Percentiles rank a stretch among this genome's conserved stretches.
These are phyloP conservation scores for Trichosporon sp. DNA, from an alignment of 1,284 basidiomycete species.

Conservation along the genomic window DNA sequence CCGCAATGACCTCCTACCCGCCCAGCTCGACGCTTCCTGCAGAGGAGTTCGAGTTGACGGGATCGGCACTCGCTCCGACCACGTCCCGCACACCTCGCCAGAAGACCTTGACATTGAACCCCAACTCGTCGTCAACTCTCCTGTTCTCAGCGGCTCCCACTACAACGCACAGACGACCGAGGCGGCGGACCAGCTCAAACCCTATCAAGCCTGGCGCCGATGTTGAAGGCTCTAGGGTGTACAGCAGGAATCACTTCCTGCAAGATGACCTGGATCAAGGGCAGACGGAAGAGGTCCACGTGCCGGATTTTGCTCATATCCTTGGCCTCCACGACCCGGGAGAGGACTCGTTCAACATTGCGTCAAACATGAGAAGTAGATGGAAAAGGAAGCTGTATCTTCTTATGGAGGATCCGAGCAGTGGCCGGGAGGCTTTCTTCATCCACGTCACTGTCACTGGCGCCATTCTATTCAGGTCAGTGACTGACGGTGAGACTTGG, in stretches of 20 bases:
- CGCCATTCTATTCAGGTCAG: constrained; percentile 48
- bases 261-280: constrained; percentile 18
- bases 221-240: not conserved
- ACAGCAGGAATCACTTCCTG: constrained; percentile 13
- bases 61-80: not conserved
- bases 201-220: not conserved
- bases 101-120: not conserved
- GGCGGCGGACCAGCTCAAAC: constrained; percentile 7
- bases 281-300: constrained; percentile 36
- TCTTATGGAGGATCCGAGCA: constrained; percentile 48
- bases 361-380: constrained; percentile 35
- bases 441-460: constrained; percentile 47
- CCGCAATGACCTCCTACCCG: constrained; percentile 1
- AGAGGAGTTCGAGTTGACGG: not conserved
- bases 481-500: not conserved
- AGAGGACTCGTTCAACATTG: constrained; percentile 48
- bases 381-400: constrained; percentile 50
- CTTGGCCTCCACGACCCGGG: constrained; percentile 43
- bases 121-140: not conserved
- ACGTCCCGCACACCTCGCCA: not conserved
- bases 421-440: constrained; percentile 46
- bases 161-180: not conserved
- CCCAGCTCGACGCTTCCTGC: not conserved
- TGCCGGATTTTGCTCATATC: constrained; percentile 48
- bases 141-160: not conserved